These are phyloP conservation scores for Cryphonectria japonica DNA, from an alignment of 2,329 filamentous ascomycete species.

Conservation along the genomic window DNA sequence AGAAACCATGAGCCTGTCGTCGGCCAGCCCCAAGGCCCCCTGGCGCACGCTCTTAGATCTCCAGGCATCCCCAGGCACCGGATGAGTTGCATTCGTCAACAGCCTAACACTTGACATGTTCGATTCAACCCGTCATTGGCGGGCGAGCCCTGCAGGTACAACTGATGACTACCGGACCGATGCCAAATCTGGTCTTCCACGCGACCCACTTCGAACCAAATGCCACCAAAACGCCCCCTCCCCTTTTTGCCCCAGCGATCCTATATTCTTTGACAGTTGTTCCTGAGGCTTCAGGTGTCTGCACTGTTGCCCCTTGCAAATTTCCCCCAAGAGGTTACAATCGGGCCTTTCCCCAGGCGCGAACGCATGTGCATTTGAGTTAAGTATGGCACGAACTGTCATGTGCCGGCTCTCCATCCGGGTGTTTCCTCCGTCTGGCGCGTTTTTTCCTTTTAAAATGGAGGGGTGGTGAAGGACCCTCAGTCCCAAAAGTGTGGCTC, in stretches of 20 bases:
- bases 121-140: slow-evolving; percentile 8
- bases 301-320: background rate
- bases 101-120: slow-evolving; percentile 7
- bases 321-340: background rate
- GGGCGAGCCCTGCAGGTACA: slow-evolving; percentile 11
- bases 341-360: background rate
- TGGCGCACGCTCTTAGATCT: background rate
- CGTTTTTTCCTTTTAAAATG: background rate
- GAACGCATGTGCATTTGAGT: background rate
- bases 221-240: background rate
- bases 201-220: background rate
- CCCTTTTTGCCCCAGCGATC: slow-evolving; percentile 8
- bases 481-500: background rate
- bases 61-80: background rate
- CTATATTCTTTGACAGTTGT: background rate
- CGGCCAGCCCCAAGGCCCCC: background rate
- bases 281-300: background rate
- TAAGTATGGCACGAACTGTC: background rate
- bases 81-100: slow-evolving; percentile 4
- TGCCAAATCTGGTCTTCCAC: background rate
- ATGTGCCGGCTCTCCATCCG: background rate
- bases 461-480: background rate
- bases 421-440: background rate
- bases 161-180: slow-evolving; percentile 15
- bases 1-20: background rate